Conservation (phyloP, 2,329 filamentous ascomycete genomes). For the Metarhizium album region DNA sequence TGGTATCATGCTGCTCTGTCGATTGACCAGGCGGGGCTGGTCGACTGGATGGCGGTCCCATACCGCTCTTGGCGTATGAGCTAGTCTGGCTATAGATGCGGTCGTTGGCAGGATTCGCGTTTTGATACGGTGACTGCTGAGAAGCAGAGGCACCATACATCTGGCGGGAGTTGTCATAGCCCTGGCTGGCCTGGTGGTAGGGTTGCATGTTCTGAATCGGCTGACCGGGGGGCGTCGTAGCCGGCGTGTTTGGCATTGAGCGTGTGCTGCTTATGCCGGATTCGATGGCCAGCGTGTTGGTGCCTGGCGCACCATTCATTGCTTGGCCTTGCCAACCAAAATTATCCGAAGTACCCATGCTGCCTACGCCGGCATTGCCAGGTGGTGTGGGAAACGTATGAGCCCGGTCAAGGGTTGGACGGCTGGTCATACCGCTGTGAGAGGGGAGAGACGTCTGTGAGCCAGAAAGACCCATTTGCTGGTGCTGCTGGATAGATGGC, state of each 20-base stretch:
- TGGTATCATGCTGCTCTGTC: conserved; percentile 51
- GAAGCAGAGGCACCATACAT: conserved; percentile 65
- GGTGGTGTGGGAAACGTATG: conserved; percentile 93
- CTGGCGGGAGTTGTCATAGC: conserved; percentile 66
- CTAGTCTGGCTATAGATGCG: conserved; percentile 57
- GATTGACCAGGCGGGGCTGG: conserved; percentile 46
- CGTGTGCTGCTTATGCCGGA: conserved; percentile 65
- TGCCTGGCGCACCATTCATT: conserved; percentile 50
- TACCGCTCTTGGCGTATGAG: conserved; percentile 72
- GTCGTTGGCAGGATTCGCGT: conserved; percentile 49
- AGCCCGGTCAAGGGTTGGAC: conserved; percentile 71
- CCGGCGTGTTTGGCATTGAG: conserved; percentile 84
- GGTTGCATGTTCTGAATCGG: conserved; percentile 64
- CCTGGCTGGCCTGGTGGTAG: conserved; percentile 58
- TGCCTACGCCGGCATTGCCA: conserved; percentile 71
- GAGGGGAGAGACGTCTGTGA: conserved; percentile 47
- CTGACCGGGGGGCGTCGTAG: conserved; percentile 73
- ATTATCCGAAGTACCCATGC: conserved; percentile 63
- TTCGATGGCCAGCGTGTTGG: conserved; percentile 71
- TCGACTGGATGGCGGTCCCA: conserved; percentile 68
- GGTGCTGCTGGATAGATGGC: conserved; percentile 59
- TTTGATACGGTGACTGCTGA: conserved; percentile 62
- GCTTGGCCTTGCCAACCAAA: conserved; percentile 66
- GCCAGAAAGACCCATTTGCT: conserved; percentile 51
- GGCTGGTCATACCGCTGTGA: conserved; percentile 56